Conservation (phyloP, 2,329 filamentous ascomycete species). For the Verticillium alfalfae region DNA sequence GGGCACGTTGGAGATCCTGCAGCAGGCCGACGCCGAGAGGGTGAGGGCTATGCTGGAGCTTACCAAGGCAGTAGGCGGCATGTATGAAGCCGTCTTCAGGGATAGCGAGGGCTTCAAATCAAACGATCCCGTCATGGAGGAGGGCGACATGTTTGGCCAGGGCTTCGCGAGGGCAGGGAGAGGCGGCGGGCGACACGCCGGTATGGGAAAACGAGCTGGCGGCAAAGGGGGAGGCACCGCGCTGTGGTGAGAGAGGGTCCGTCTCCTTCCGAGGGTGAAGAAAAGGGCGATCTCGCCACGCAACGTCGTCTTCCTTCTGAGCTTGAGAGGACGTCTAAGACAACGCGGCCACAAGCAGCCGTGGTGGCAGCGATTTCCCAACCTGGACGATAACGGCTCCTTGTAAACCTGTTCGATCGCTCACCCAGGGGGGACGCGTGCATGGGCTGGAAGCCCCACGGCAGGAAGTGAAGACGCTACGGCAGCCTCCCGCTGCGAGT, state of each 20-base stretch:
- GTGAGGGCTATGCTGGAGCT: conserved; percentile 68
- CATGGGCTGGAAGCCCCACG: background rate
- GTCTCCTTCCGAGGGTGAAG: background rate
- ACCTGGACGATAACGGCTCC: background rate
- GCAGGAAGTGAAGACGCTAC: background rate
- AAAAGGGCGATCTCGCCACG: background rate
- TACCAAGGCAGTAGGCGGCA: conserved; percentile 59
- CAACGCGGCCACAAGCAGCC: background rate
- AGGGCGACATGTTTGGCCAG: conserved; percentile 21
- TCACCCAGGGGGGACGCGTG: background rate
- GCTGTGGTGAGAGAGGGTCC: background rate
- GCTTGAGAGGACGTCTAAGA: background rate
- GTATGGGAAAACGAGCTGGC: background rate
- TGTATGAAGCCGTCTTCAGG: conserved; percentile 70
- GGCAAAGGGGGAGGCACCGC: background rate
- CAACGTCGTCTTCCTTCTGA: background rate
- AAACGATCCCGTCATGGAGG: conserved; percentile 18
- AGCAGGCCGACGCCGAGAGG: conserved; percentile 67
- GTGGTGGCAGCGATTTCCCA: background rate
- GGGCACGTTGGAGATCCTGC: conserved; percentile 77
- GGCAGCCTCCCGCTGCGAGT: conserved; percentile 7
- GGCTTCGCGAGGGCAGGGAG: background rate
- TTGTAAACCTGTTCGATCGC: background rate
- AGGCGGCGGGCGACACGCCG: background rate
- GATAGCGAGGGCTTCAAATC: conserved; percentile 66